phyloP scores from a whole-genome alignment of 345 rosid genomes.

The Arabis hirsuta region DNA sequence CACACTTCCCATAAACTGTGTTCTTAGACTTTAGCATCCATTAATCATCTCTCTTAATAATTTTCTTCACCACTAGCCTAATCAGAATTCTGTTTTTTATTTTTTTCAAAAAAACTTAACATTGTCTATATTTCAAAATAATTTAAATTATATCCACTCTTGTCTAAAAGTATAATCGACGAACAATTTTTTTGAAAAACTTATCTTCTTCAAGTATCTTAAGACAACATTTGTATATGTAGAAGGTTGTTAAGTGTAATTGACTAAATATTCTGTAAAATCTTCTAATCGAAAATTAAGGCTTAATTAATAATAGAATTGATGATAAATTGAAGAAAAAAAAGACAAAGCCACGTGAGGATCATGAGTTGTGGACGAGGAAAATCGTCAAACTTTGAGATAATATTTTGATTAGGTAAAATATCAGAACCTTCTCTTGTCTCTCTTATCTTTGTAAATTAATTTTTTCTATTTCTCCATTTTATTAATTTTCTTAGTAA shows the following conservation, averaged over 20 bases:
- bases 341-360: slow-evolving; percentile 28
- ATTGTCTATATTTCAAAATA: no score
- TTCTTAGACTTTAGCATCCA: no score
- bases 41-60: no score
- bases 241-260: neutral
- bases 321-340: neutral
- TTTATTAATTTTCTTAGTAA: slow-evolving; percentile 4
- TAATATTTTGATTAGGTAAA: slow-evolving; percentile 34
- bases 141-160: no score
- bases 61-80: no score
- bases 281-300: neutral
- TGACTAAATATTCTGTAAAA: neutral
- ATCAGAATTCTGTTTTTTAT: no score
- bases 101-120: no score
- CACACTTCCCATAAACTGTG: no score
- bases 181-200: no score
- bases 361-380: slow-evolving; percentile 32
- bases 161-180: no score
- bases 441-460: neutral
- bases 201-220: neutral
- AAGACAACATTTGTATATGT: neutral
- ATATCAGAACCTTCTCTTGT: slow-evolving; percentile 31
- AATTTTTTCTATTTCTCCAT: neutral
- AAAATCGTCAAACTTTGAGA: slow-evolving; percentile 41
- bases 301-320: slow-evolving; percentile 9